Evolutionary conservation across 495 filamentous ascomycete species (phyloP), one percentile per base, ranked within the genome.

Genomic region (Hypoxylon cercidicola): DNA sequence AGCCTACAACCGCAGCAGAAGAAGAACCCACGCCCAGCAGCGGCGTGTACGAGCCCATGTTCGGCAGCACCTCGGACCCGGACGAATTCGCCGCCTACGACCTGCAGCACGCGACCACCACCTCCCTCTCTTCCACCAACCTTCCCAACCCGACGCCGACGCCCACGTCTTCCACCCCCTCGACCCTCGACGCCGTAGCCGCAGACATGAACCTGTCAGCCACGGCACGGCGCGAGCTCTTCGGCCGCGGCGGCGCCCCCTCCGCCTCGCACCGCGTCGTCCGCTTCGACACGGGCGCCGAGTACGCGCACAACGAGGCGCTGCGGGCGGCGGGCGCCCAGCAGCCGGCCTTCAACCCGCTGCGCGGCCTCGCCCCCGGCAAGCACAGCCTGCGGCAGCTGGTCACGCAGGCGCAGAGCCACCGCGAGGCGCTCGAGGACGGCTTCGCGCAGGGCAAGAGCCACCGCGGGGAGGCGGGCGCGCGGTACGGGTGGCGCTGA

Each of bases 361-460:
- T 97, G 19, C 87, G 90, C 58, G 79, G 90, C 4, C 91, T 97
- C 71, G 88, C 89, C n/a, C 87, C 92, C 1, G 93, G 66, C 34
- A 96, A 97, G 77, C 92, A 96, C 74, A 92, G 85, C 47, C 80
- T 97, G 72, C 88, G 90, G 68, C 92, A 96, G 78, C 79, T 97
- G 74, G 90, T 97, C 66, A 92, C 85, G 77, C 89, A 87, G 58
- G 93, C 88, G 15, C 87, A 84, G 66, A 88, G 76, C 52, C 92
- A 97, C 78, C 87, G 87, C 74, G 89, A 91, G 4, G 91, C 91
- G 6, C 77, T 97, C 71, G 92, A 97, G 74, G 93, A 97, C 73
- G 90, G 88, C 71, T 97, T 96, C 79, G 91, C 91, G 4, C 76
- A 83, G 60, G 91, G 88, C 15, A 83, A 82, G 71, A 84, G 84